Percentiles rank a stretch among this genome's conserved stretches.
Conservation (phyloP, 495 filamentous ascomycete genomes). For the Penicillium fimorum region DNA sequence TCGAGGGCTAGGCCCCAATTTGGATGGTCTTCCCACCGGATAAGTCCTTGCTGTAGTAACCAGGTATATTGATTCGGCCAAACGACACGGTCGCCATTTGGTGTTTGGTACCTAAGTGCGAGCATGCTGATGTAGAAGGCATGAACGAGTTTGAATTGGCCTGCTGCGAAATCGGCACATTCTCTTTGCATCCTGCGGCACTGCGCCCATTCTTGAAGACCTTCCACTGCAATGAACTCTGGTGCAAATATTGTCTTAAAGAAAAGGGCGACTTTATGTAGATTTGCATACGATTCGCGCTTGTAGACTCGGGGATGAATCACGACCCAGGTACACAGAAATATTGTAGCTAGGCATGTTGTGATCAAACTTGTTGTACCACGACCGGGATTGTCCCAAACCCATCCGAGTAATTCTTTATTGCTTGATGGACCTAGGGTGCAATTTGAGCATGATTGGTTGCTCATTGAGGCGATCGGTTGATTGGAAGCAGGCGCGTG, state of each 20-base stretch:
- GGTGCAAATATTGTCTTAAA: conserved; percentile 34
- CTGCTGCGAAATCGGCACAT: conserved; percentile 19
- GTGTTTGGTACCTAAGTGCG: conserved; percentile 33
- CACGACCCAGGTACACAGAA: conserved; percentile 39
- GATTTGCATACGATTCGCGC: conserved; percentile 14
- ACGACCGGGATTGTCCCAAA: conserved; percentile 30
- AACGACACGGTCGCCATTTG: conserved; percentile 26
- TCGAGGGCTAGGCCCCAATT: conserved; percentile 33
- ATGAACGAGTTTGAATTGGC: conserved; percentile 30
- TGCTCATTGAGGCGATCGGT: neutral
- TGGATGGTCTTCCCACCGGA: conserved; percentile 29
- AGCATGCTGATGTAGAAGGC: conserved; percentile 43
- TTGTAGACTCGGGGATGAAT: conserved; percentile 39
- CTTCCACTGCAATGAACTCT: conserved; percentile 39
- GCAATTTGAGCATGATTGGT: neutral
- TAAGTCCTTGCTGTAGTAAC: conserved; percentile 29
- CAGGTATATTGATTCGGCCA: conserved; percentile 38
- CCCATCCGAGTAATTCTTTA: conserved; percentile 27
- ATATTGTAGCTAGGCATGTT: conserved; percentile 33
- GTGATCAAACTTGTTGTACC: conserved; percentile 33
- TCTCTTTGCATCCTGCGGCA: conserved; percentile 28
- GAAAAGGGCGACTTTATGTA: conserved; percentile 34
- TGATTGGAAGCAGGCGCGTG: no score
- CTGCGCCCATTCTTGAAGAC: conserved; percentile 39
- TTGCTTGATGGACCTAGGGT: neutral